phyloP scores from a whole-genome alignment of 2,329 filamentous ascomycete genomes.

The Calonectria hawksworthii region DNA sequence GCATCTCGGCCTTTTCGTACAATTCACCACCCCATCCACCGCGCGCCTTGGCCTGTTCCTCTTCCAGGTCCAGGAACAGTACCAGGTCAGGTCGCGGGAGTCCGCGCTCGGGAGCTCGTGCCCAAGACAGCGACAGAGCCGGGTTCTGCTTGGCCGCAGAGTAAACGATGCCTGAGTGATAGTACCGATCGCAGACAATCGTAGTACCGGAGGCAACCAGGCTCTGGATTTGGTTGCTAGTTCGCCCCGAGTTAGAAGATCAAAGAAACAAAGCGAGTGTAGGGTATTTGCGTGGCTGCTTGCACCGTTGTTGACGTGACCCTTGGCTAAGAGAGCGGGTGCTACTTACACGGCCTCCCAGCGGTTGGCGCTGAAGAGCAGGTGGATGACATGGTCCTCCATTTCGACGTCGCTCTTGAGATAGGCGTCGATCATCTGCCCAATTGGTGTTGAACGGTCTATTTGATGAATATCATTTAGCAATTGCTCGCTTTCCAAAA shows the following conservation, averaged over 20 bases:
- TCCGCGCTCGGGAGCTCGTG: slow-evolving; percentile 85
- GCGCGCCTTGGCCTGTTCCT: slow-evolving; percentile 78
- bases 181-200: slow-evolving; percentile 92
- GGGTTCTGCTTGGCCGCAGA: slow-evolving; percentile 88
- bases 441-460: slow-evolving; percentile 89
- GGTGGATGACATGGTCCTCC: slow-evolving; percentile 90
- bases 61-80: slow-evolving; percentile 86
- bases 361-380: slow-evolving; percentile 91
- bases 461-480: slow-evolving; percentile 17
- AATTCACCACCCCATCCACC: slow-evolving; percentile 92
- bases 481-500: not conserved
- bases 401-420: slow-evolving; percentile 79
- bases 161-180: slow-evolving; percentile 95
- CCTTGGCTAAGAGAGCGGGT: not conserved
- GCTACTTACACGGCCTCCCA: slow-evolving; percentile 78
- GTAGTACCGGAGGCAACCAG: slow-evolving; percentile 77
- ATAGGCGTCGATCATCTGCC: slow-evolving; percentile 88
- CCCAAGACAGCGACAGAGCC: slow-evolving; percentile 81
- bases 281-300: not conserved
- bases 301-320: not conserved
- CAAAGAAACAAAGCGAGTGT: not conserved
- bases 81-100: slow-evolving; percentile 90
- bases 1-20: slow-evolving; percentile 89
- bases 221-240: slow-evolving; percentile 64
- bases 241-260: not conserved